A percentile compares a stretch with the other conserved stretches of the same genome.
phyloP scores from a whole-genome alignment of 345 rosid species.

The Lumnitzera littorea region DNA sequence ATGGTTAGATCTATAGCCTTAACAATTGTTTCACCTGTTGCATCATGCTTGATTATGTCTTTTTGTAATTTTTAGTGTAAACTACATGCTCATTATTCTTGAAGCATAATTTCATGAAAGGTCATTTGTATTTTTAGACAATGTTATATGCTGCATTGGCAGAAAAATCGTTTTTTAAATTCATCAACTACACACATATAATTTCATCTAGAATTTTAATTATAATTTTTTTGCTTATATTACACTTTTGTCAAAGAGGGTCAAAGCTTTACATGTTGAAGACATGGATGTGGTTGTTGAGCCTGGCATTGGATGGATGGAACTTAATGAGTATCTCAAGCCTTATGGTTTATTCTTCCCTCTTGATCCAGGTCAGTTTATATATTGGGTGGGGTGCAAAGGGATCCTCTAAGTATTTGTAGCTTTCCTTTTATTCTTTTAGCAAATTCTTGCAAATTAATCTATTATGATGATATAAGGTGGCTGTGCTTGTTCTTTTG shows the following conservation, averaged over 20 bases:
- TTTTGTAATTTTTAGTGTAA: too few relatives aligned
- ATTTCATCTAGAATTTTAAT: background rate
- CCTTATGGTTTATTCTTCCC: conserved; percentile 86
- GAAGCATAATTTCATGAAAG: too few relatives aligned
- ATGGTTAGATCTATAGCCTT: too few relatives aligned
- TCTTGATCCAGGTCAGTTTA: conserved; percentile 78
- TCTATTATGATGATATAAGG: too few relatives aligned
- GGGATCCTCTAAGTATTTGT: too few relatives aligned
- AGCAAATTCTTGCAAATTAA: too few relatives aligned
- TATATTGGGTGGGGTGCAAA: background rate
- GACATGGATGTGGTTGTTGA: conserved; percentile 98
- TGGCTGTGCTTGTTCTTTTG: too few relatives aligned
- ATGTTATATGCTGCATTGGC: background rate
- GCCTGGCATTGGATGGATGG: conserved; percentile 97
- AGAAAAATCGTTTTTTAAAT: background rate
- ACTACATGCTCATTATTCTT: too few relatives aligned
- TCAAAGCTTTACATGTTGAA: conserved; percentile 74
- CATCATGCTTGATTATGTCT: too few relatives aligned
- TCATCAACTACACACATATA: background rate
- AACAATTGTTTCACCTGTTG: too few relatives aligned
- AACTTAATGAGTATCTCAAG: conserved; percentile 85
- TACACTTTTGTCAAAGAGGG: conserved; percentile 33
- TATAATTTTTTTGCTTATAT: background rate
- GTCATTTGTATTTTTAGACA: too few relatives aligned
- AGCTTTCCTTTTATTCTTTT: too few relatives aligned